phyloP scores from a whole-genome alignment of 2,329 filamentous ascomycete species.

The Massarina eburnea region DNA sequence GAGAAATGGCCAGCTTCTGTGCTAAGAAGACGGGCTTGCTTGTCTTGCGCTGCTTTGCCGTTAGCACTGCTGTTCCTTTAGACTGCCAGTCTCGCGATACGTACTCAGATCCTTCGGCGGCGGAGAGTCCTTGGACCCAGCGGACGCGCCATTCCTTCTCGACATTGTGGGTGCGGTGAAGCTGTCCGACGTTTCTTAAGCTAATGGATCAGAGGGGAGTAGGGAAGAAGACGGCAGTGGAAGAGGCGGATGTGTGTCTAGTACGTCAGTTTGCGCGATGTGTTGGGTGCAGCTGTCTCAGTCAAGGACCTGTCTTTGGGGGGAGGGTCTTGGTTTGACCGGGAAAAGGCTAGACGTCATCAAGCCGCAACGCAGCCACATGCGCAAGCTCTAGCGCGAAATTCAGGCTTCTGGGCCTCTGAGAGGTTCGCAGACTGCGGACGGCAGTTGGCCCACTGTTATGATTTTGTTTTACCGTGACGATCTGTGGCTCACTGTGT shows the following conservation, averaged over 20 bases:
- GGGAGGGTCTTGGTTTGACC: not conserved
- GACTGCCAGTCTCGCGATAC: conserved; percentile 12
- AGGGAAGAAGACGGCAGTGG: not conserved
- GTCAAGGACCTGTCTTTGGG: not conserved
- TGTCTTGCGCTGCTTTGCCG: conserved; percentile 62
- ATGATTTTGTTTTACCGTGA: too few species aligned
- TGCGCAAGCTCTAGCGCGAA: conserved; percentile 1
- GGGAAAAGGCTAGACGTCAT: conserved; percentile 5
- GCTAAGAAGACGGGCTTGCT: conserved; percentile 73
- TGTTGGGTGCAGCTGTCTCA: not conserved
- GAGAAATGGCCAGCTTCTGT: conserved; percentile 72
- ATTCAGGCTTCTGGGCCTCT: not conserved
- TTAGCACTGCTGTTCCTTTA: not conserved
- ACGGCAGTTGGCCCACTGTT: not conserved
- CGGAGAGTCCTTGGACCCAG: conserved; percentile 48
- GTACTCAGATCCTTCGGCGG: conserved; percentile 48
- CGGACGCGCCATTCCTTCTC: conserved; percentile 59
- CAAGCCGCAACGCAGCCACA: conserved; percentile 5
- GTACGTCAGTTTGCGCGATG: conserved; percentile 6
- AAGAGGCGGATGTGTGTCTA: conserved; percentile 1
- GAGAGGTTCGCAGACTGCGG: not conserved
- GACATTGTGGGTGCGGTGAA: conserved; percentile 54
- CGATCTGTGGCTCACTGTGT: too few species aligned
- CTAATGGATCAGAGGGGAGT: too few species aligned
- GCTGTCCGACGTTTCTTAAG: not conserved